Evolutionary conservation across 108 stramenopile species (phyloP), one percentile per base, ranked within the genome.

Genomic region (Nitzschia palea): DNA sequence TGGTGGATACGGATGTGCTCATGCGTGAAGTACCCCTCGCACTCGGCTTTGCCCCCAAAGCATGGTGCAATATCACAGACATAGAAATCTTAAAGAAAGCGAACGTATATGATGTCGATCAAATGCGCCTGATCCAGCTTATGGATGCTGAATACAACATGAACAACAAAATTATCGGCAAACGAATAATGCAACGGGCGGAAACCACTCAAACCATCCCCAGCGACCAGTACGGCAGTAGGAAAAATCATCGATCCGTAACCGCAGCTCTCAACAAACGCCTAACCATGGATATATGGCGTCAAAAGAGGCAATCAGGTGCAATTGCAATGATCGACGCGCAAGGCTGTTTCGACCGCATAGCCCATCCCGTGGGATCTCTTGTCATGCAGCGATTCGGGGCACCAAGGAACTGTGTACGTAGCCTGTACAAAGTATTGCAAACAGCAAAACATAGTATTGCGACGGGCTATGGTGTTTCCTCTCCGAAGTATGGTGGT

Each of bases 81-180:
- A 17, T 62, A 9, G 43, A 62, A 23, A 62, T 62, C n/a, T 27
- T 62, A 17, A 62, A 62, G 0, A 26, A 57, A 18, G 28, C 23
- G 23, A 12, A n/a, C 14, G 55, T 57, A 6, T 57, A 34, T 23
- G 33, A 31, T 34, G 18, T 57, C 29, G 55, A 57, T 17, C 27
- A 57, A 31, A 57, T 57, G 55, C 14, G 55, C 9, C 9, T 26
- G 14, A 62, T 62, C 22, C 44, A 48, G 15, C 44, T 62, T 12
- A 62, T 62, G 61, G 45, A 62, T 30, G 20, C 61, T 0, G 43
- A 48, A 48, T 50, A 25, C 43, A 62, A 48, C 44, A 31, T 58
- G 32, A 58, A 58, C 57, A 58, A 58, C 57, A 58, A 58, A 18
- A 31, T n/a, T 12, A 30, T 57, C 17, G 55, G 55, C 10, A 10